phyloP scores from a whole-genome alignment of 306 rosid species.

The Vigna nakashimae region DNA sequence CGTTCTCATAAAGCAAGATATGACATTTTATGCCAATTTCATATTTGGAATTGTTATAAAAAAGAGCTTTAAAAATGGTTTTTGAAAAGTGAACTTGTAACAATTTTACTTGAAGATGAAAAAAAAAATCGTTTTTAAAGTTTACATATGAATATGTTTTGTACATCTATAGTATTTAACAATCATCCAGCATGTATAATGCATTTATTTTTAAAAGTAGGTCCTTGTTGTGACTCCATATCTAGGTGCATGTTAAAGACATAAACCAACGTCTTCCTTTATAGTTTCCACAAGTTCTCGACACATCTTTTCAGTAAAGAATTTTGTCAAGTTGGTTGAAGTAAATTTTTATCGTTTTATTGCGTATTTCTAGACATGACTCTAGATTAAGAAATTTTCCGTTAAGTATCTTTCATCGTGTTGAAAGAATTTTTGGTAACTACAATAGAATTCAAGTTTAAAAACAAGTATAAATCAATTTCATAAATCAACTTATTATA shows the following conservation, averaged over 20 bases:
- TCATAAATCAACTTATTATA: too few relatives aligned
- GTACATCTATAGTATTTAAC: neutral
- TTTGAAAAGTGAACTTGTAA: neutral
- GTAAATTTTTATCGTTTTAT: neutral
- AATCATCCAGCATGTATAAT: neutral
- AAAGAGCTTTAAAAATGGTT: too few relatives aligned
- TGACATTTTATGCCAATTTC: neutral
- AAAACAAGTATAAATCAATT: too few relatives aligned
- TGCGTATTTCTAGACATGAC: neutral
- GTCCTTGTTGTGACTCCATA: neutral
- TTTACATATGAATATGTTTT: neutral
- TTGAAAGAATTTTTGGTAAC: too few relatives aligned
- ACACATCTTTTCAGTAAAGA: too few relatives aligned
- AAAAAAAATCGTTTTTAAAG: neutral
- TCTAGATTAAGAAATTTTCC: too few relatives aligned
- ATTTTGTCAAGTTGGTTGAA: too few relatives aligned
- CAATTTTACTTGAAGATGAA: neutral
- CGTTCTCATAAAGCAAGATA: neutral
- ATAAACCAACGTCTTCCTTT: too few relatives aligned
- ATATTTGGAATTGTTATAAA: neutral
- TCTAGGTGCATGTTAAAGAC: too few relatives aligned
- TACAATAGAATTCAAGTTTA: too few relatives aligned
- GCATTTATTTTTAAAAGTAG: neutral
- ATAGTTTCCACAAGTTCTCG: neutral
- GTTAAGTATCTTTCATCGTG: too few relatives aligned